Evolutionary conservation across 352 stramenopile genomes (phyloP), one percentile per base, ranked within the genome.

Genomic region (Phytophthora idaei): DNA sequence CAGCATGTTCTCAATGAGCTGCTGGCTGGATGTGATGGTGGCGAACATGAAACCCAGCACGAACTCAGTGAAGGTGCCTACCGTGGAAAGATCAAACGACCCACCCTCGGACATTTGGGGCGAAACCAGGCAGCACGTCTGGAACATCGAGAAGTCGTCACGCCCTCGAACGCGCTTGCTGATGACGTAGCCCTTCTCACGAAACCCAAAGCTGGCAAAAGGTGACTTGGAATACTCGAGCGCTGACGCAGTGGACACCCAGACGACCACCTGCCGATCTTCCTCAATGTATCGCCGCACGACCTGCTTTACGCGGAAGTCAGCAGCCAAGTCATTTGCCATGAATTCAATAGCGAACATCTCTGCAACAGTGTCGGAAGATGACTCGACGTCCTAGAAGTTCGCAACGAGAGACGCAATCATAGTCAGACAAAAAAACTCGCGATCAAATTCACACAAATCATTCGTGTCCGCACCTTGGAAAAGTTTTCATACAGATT

Each of bases 141-240:
- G 73, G 15, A 81, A 62, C 46, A 81, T 60, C 9, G 73, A 71
- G 27, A 76, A 75, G 37, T 71, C 56, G 21, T 61, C 60, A 39
- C 61, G 52, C 1, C 64, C 65, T 39, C 53, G 58, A 14, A 74
- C 67, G 9, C 71, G 64, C 45, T 74, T 75, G 32, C 68, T 74
- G 21, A 85, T 69, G 9, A 81, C 77, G 51, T 81, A 84, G 36
- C 76, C 73, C 11, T 79, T 77, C 8, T 84, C 73, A 21, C 47
- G 50, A 55, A 84, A 84, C 1, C 67, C 72, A 17, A 81, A 68
- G 34, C 63, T 77, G 3, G 73, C 45, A 42, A 79, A 74, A 6
- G 64, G 69, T 0, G 67, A 68, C 39, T 71, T 73, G n/a, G 72
- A 73, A 21, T 79, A 76, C 41, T 84, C 76, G 11, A 81, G 47